Percentiles rank a stretch among this genome's conserved stretches.
phyloP scores from a whole-genome alignment of 2,329 filamentous ascomycete genomes.

The Fusarium praegraminearum region DNA sequence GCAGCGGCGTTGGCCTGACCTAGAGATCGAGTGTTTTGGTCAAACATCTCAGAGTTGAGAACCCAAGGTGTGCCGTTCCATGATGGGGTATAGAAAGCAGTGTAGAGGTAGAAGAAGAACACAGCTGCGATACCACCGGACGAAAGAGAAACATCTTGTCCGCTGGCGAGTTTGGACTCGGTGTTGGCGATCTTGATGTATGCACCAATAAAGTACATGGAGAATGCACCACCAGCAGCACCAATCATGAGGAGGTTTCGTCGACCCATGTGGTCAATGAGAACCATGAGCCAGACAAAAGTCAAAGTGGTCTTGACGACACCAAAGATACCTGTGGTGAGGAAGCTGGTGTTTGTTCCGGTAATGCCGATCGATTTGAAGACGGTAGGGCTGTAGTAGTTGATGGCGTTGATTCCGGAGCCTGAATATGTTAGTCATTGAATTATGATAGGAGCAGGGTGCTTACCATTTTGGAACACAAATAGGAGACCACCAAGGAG shows the following conservation, averaged over 20 bases:
- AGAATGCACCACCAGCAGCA: constrained; percentile 70
- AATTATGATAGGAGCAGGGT: background rate
- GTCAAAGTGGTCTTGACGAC: constrained; percentile 79
- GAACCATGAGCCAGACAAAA: constrained; percentile 74
- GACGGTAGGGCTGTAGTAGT: constrained; percentile 72
- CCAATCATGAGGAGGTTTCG: constrained; percentile 74
- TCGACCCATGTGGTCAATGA: constrained; percentile 71
- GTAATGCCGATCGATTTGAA: constrained; percentile 61
- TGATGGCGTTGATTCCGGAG: constrained; percentile 80
- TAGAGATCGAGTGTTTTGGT: constrained; percentile 70
- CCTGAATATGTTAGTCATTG: constrained; percentile 38
- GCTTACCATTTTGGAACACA: constrained; percentile 78
- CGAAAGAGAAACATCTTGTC: constrained; percentile 48
- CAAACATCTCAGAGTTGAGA: constrained; percentile 80
- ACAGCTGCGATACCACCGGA: constrained; percentile 74
- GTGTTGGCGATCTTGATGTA: constrained; percentile 64
- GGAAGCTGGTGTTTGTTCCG: constrained; percentile 59
- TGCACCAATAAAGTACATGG: constrained; percentile 71
- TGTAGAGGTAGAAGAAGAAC: constrained; percentile 70
- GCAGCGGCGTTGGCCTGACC: constrained; percentile 78
- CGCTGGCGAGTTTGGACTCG: constrained; percentile 31
- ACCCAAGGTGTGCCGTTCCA: constrained; percentile 85
- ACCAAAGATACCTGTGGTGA: constrained; percentile 81
- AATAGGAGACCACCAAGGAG: constrained; percentile 80
- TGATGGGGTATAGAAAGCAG: constrained; percentile 74